These are phyloP conservation scores for Diversispora epigaea DNA, from an alignment of 192 early-diverging fungal genomes.

Conservation along the genomic window DNA sequence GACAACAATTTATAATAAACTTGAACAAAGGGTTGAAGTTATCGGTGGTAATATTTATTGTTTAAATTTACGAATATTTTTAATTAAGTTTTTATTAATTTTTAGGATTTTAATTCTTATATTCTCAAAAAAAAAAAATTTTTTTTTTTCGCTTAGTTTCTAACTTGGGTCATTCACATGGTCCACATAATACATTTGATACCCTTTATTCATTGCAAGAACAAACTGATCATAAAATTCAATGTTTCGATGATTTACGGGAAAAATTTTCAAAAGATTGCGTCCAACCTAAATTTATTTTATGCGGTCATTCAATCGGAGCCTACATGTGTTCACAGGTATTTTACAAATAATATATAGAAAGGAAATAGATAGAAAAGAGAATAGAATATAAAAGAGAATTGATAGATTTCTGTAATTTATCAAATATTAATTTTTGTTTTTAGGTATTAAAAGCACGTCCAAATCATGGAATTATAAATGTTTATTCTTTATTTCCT, in stretches of 20 bases:
- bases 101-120: background rate
- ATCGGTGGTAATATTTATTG: slow-evolving; percentile 48
- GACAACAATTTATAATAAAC: slow-evolving; percentile 50
- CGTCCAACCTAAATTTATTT: slow-evolving; percentile 43
- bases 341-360: slow-evolving; percentile 35
- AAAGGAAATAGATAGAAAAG: background rate
- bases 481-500: slow-evolving; percentile 74
- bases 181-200: slow-evolving; percentile 36
- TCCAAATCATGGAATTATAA: slow-evolving; percentile 61
- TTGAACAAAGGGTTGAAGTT: slow-evolving; percentile 56
- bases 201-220: slow-evolving; percentile 52
- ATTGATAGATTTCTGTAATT: too few species aligned
- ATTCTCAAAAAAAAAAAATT: too few species aligned
- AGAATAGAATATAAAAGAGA: too few species aligned
- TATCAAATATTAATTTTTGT: slow-evolving; percentile 29
- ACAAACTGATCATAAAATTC: slow-evolving; percentile 70
- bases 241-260: slow-evolving; percentile 55
- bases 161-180: slow-evolving; percentile 60
- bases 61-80: background rate
- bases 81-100: background rate
- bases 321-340: slow-evolving; percentile 54
- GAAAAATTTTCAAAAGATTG: slow-evolving; percentile 37
- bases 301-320: slow-evolving; percentile 71
- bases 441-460: slow-evolving; percentile 54
- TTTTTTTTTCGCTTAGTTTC: slow-evolving; percentile 41